Evolutionary conservation across 352 stramenopile genomes (phyloP).

Genomic region (Pythium periplocum): DNA sequence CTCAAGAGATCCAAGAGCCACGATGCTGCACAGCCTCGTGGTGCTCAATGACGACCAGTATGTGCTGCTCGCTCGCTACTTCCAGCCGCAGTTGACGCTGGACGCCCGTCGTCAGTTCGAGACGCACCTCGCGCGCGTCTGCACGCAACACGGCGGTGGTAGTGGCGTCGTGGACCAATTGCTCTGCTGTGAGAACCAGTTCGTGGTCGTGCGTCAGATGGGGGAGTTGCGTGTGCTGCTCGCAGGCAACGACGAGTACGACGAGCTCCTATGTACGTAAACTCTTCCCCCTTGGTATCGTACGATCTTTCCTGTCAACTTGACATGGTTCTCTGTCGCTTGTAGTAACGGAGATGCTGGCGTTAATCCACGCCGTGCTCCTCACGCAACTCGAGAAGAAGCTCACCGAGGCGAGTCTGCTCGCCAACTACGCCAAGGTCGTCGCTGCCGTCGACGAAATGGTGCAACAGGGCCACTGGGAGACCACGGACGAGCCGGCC

Average conservation of each 20-base stretch:
- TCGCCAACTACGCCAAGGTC: slow-evolving; percentile 60
- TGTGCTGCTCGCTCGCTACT: slow-evolving; percentile 64
- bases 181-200: slow-evolving; percentile 49
- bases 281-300: not conserved
- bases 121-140: slow-evolving; percentile 40
- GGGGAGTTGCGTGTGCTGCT: slow-evolving; percentile 61
- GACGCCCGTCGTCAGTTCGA: slow-evolving; percentile 44
- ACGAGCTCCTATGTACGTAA: slow-evolving; percentile 64
- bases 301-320: not conserved
- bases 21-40: slow-evolving; percentile 65
- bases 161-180: slow-evolving; percentile 28
- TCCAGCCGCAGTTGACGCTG: slow-evolving; percentile 37
- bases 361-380: slow-evolving; percentile 39
- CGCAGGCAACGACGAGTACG: slow-evolving; percentile 55
- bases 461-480: slow-evolving; percentile 51
- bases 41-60: slow-evolving; percentile 62
- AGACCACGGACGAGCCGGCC: slow-evolving; percentile 40
- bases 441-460: slow-evolving; percentile 65
- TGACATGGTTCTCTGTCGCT: slow-evolving; percentile 1
- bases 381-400: slow-evolving; percentile 66
- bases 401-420: slow-evolving; percentile 44
- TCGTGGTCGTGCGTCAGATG: slow-evolving; percentile 48
- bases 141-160: slow-evolving; percentile 27
- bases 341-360: slow-evolving; percentile 56
- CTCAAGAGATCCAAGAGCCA: no score